Base-by-base conservation (phyloP, 768 basidiomycete species). In the Podaxis sp. region DNA sequence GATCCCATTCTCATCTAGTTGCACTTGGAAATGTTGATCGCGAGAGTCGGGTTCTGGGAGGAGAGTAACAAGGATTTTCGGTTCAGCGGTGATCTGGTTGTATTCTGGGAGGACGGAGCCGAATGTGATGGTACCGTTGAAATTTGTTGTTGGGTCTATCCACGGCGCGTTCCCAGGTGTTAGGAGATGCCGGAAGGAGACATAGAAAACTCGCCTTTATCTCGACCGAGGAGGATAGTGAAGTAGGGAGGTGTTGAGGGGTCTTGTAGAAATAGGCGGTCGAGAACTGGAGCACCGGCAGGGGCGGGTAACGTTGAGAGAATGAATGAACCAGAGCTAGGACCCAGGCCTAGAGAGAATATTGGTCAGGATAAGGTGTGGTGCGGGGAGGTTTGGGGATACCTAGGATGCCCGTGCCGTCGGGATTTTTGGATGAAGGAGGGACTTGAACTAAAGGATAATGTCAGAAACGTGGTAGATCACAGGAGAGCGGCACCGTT, bases 201-300 rank as follows among this genome's bases (percentile, higher is more conserved):
- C 7, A 49, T 6, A 3, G 22, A 19, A 11, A 15, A 40, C 61
- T 3, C 54, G 75, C 79, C 77, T 63, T 82, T 73, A 11, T 79
- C 75, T 24, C 91, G 84, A 29, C 85, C 83, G 29, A 93, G 80
- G 36, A 88, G 80, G 63, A 92, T 75, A 0, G 88, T 82, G 59
- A 92, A 77, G 64, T 75, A 83, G 69, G 89, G 88, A 0, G 86
- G 81, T 1, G 83, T 75, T n/a, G 82, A 75, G 8, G 74, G 72
- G 68, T 90, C 80, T 65, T 85, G 82, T 6, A 73, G 69, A 70
- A 93, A 91, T 64, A 90, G 85, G 49, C 85, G 80, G 73, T 89
- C 85, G 8, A 90, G 76, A 38, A 86, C 78, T 0, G 86, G 74
- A 63, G 83, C 80, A 3, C 84, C 88, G 0, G 73, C 68, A 12